Base-by-base conservation (phyloP, 176 grass and related monocot species). In the Aegilops bicornis region DNA sequence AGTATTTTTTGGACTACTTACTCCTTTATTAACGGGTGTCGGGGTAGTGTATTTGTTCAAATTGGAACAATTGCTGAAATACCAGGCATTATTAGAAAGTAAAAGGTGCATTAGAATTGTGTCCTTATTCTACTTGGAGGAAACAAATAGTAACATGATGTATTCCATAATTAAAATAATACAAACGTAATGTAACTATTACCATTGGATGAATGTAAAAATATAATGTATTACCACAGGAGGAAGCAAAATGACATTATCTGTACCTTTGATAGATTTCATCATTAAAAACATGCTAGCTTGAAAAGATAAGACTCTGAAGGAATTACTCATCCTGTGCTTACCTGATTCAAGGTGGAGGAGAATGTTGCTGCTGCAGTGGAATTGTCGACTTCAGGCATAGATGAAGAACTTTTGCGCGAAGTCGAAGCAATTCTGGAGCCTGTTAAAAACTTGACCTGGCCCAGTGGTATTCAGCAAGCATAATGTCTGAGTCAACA, bases 371-470 rank as follows among this genome's bases (percentile, higher is more conserved):
- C 93, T 75, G 92, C 92, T 58, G 89, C 77, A 9, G 8, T 83
- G 50, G 94, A 92, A 83, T 56, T 98, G 56, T 96, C 90, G 10
- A 90, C 33, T 29, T 56, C 82, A 10, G 97, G 93, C 78, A 94
- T 98, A 11, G 92, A 98, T 81, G 74, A 96, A 69, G 90, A 92
- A 27, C 91, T 94, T 59, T 24, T 96, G 74, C 87, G 27, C 27
- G 94, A 98, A 76, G 85, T 98, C 12, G 88, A 94, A 91, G 89
- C 77, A 78, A 91, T 96, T 69, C 54, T 96, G n/a, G 58, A 88
- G 72, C 92, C 92, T 36, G 93, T 96, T 47, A 98, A 98, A 81
- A 96, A 94, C 72, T 70, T 94, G 76, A 98, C 92, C 1, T 98
- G 97, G 97, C 72, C 90, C 13, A 98, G 94, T 77, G 97, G 97